Conservation (phyloP, 495 filamentous ascomycete species). For the Aspergillus bertholletiae region DNA sequence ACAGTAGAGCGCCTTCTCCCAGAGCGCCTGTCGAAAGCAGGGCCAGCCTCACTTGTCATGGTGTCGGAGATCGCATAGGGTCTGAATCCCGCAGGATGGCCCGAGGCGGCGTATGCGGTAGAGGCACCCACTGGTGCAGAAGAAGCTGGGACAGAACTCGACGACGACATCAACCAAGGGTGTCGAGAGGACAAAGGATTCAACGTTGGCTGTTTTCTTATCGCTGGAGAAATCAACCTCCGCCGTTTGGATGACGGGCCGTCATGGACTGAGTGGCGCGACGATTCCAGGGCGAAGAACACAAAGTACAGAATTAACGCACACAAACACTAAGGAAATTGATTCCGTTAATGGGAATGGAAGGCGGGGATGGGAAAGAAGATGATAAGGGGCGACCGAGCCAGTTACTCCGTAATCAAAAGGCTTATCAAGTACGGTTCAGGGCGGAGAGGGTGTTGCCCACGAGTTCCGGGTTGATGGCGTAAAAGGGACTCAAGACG, state of each 20-base stretch:
- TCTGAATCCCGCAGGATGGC: constrained; percentile 3
- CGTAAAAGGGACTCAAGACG: not conserved
- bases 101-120: constrained; percentile 7
- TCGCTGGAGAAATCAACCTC: constrained; percentile 40
- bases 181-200: not conserved
- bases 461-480: not conserved
- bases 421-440: not conserved
- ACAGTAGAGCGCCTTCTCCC: constrained; percentile 21
- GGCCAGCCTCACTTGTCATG: constrained; percentile 17
- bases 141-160: constrained; percentile 17
- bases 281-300: constrained; percentile 14
- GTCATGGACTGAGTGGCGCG: constrained; percentile 32
- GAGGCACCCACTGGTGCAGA: constrained; percentile 6
- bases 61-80: constrained; percentile 18
- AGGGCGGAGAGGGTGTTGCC: not conserved
- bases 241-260: constrained; percentile 31
- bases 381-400: not conserved
- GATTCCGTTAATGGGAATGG: too few relatives aligned
- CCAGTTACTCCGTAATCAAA: not conserved
- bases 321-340: not conserved
- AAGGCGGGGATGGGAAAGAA: too few relatives aligned
- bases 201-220: constrained; percentile 8
- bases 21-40: constrained; percentile 15
- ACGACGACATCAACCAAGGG: constrained; percentile 21
- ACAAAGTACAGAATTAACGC: not conserved